Base-by-base conservation (phyloP, 352 stramenopile genomes). In the Globisporangium echinulatum region DNA sequence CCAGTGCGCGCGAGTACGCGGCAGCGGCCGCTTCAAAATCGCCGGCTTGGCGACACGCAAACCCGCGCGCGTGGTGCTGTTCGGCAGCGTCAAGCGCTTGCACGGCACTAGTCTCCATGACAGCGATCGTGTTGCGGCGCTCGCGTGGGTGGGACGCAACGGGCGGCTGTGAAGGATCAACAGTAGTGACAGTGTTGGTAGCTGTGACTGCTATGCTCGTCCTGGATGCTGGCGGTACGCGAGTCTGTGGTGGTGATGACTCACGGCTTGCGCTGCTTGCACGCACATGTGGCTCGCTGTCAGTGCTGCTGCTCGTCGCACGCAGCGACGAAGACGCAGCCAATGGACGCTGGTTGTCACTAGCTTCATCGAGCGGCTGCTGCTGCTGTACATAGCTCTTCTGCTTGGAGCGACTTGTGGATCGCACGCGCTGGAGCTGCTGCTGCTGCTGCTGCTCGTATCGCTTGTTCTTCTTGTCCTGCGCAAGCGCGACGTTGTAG, bases 401-500 rank as follows among this genome's bases (percentile, higher is more conserved):
- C 4, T 75, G 66, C 49, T 67, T 70, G 7, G 55, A 56, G 19
- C 66, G 46, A 33, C 46, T 66, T 8, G 56, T 54, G 0, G 65
- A 62, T 25, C 62, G 58, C 19, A 73, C 61, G 0, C 75, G 25
- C 58, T 84, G 86, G 36, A 75, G 59, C 50, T 78, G 74, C 17
- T 68, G 62, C 49, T 69, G 64, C 13, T 68, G 53, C 56, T 70
- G 58, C 10, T 67, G 63, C 25, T 72, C 60, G 43, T 70, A 46
- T 33, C 58, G 60, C 53, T 67, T 66, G 15, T 57, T 63, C 15
- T 65, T 66, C 57, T 91, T 82, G 63, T 96, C 88, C 58, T 95
- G 92, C 37, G 82, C 64, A 38, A 96, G 66, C 1, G 88, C 87
- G 39, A 92, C 81, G 52, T 92, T 96, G 71, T 96, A 96, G 61